phyloP scores from a whole-genome alignment of 345 rosid species.

The Brassica juncea region DNA sequence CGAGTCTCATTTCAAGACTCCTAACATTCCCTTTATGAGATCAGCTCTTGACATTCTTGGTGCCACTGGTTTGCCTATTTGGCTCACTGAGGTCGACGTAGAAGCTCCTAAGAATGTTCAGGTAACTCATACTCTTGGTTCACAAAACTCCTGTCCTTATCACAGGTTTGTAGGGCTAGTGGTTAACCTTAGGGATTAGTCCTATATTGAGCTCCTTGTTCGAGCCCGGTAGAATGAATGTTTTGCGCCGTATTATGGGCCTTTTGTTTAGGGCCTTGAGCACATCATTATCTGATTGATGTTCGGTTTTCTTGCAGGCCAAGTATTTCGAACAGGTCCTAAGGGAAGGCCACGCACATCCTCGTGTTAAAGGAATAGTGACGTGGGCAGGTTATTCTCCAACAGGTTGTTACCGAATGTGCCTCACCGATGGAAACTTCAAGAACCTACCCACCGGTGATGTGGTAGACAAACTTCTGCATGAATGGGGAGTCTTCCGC shows the following conservation, averaged over 20 bases:
- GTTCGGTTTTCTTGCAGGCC: slow-evolving; percentile 44
- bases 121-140: slow-evolving; percentile 10
- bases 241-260: neutral
- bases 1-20: slow-evolving; percentile 59
- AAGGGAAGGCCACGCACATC: slow-evolving; percentile 71
- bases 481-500: slow-evolving; percentile 53
- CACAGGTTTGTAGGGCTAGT: neutral
- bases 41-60: slow-evolving; percentile 63
- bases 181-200: neutral
- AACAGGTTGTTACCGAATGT: slow-evolving; percentile 68
- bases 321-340: slow-evolving; percentile 57
- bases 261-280: neutral
- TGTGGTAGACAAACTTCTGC: slow-evolving; percentile 71
- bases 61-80: slow-evolving; percentile 55
- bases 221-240: neutral
- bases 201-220: neutral
- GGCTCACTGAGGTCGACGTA: slow-evolving; percentile 85
- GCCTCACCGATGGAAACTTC: slow-evolving; percentile 73
- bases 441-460: slow-evolving; percentile 64
- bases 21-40: slow-evolving; percentile 69
- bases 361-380: slow-evolving; percentile 62
- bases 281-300: neutral
- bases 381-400: slow-evolving; percentile 68
- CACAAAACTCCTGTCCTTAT: neutral
- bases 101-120: slow-evolving; percentile 20